Base-by-base conservation (phyloP, 306 rosid species). In the Prunus salicina region DNA sequence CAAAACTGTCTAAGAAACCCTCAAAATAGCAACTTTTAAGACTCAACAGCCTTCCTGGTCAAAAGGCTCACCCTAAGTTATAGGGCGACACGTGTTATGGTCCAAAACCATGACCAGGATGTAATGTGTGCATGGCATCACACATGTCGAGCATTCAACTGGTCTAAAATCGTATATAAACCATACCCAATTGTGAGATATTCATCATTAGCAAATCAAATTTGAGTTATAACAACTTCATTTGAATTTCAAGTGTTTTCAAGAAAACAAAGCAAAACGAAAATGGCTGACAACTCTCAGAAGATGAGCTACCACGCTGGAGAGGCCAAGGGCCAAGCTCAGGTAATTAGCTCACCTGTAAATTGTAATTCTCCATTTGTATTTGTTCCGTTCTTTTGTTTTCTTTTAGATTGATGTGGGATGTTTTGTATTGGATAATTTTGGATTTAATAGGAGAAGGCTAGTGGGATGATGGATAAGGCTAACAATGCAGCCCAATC, bases 401-500 rank as follows among this genome's bases (percentile, higher is more conserved):
- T 32, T 32, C 41, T 34, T 34, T 34, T 3, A 52, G 1, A 62
- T 13, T 43, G 2, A 64, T 3, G n/a, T 61, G 41, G 41, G 41
- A 0, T 34, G 41, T 34, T 34, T 34, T 34, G 41, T 34, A 5
- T 34, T 34, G 41, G 41, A 34, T 67, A 2, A 64, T 34, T 46
- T 53, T 28, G 64, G 24, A 24, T 13, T 64, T 64, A 24, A 19
- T 69, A 89, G 94, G 95, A 91, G 72, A 89, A 91, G 83, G 19
- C 84, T 14, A 75, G 43, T 77, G 77, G 25, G 70, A 60, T 91
- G 79, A 47, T 83, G 81, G 93, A 89, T 81, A 78, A 24, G 85
- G 97, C 90, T 24, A 2, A 82, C 67, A 75, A 78, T 82, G 84
- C 79, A 19, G 89, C 90, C 25, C 88, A 91, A 14, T 80, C 87